Evolutionary conservation across 768 basidiomycete species (phyloP).

Genomic region (Hebeloma cylindrosporum): DNA sequence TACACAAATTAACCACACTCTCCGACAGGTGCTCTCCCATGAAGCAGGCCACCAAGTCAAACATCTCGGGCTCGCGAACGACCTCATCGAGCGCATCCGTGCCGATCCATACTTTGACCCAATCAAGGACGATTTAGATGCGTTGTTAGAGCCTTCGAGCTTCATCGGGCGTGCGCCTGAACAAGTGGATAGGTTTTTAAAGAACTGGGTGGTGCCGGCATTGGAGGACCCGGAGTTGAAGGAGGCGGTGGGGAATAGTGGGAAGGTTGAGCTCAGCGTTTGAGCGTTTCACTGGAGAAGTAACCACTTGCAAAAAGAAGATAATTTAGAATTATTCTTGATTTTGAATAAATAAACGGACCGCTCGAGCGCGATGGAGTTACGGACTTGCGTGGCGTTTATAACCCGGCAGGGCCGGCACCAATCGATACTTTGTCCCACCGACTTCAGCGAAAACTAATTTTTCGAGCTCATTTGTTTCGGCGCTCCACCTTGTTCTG

Average conservation of each 20-base stretch:
- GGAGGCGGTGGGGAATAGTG: slow-evolving; percentile 49
- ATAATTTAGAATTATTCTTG: no score
- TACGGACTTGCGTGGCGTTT: no score
- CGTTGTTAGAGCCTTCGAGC: slow-evolving; percentile 77
- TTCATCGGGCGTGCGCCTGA: slow-evolving; percentile 95
- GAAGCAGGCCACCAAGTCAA: slow-evolving; percentile 95
- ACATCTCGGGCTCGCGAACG: slow-evolving; percentile 91
- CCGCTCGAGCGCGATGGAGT: no score
- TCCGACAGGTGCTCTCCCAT: slow-evolving; percentile 79
- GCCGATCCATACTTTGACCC: slow-evolving; percentile 85
- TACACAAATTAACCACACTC: neutral
- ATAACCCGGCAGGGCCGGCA: no score
- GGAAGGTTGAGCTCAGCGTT: slow-evolving; percentile 67
- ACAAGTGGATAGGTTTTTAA: slow-evolving; percentile 88
- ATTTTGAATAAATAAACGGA: no score
- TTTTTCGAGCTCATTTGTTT: no score
- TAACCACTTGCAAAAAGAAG: neutral
- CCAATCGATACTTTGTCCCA: no score
- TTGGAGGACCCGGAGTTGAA: slow-evolving; percentile 58
- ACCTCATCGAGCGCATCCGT: slow-evolving; percentile 86
- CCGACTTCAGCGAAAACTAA: no score
- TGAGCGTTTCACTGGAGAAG: slow-evolving; percentile 22
- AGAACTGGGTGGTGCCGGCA: slow-evolving; percentile 86
- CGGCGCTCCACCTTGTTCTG: no score
- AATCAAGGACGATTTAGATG: slow-evolving; percentile 78